A percentile compares a stretch with the other conserved stretches of the same genome.
These are phyloP conservation scores for Pythium dissimile DNA, from an alignment of 352 stramenopile species.

Conservation along the genomic window DNA sequence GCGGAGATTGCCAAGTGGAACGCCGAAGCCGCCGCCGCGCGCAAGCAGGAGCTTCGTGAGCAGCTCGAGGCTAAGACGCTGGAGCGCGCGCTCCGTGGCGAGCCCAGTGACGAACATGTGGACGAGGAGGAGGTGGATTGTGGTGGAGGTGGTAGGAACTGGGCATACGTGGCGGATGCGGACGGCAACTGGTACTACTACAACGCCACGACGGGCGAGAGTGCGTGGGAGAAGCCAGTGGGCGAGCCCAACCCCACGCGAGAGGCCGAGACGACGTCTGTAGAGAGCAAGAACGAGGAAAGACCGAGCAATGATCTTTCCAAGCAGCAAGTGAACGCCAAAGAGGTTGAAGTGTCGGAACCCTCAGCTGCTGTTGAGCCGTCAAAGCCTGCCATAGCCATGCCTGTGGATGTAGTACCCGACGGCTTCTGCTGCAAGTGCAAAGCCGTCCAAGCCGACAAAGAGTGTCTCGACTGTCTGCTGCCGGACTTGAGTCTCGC, in stretches of 20 bases:
- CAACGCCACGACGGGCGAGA: constrained; percentile 46
- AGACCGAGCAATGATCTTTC: no score
- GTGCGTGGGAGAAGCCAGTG: constrained; percentile 48
- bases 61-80: constrained; percentile 32
- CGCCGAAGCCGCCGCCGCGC: constrained; percentile 38
- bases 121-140: not conserved
- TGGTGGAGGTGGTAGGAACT: constrained; percentile 19
- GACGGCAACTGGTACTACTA: constrained; percentile 68
- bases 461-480: constrained; percentile 56
- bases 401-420: not conserved
- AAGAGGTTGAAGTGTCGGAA: not conserved
- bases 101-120: constrained; percentile 11
- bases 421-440: constrained; percentile 44
- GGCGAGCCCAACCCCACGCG: constrained; percentile 18
- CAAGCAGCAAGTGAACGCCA: no score
- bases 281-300: not conserved
- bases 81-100: not conserved
- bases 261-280: not conserved
- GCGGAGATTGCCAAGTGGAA: constrained; percentile 53
- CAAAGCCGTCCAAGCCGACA: constrained; percentile 28
- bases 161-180: constrained; percentile 34
- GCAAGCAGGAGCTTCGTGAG: constrained; percentile 37
- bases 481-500: constrained; percentile 1
- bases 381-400: not conserved
- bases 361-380: not conserved